Evolutionary conservation across 2,329 filamentous ascomycete genomes (phyloP), one percentile per base, ranked within the genome.

Genomic region (Furcasterigmium furcatum): DNA sequence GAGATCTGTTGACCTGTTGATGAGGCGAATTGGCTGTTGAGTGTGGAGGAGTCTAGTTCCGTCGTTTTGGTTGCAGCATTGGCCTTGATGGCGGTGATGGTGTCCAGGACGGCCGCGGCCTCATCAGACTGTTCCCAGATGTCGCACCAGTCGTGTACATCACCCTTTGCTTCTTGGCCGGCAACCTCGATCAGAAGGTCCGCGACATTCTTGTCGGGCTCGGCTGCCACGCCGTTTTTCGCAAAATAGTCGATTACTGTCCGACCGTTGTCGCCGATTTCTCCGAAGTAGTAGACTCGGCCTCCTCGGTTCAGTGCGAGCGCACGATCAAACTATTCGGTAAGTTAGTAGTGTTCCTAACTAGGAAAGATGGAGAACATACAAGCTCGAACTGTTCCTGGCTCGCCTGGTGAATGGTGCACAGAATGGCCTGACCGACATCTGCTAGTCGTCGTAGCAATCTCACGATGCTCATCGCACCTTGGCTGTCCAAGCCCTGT

Each of bases 401-500:
- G 53, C 91, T 92, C 2, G 90, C 90, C 61, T 95, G 90, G 63
- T 95, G 90, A 52, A 95, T 95, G 0, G 90, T 95, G 68, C 89
- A 95, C 4, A 95, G 77, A 54, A 95, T 89, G 9, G 90, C 90
- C 61, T 95, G 91, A 2, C 90, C 91, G 4, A 87, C 86, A 14
- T 77, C 73, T 42, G 86, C 83, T 5, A 90, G 76, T 66, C 89
- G 90, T 56, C 80, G 81, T n/a, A 91, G 70, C 71, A 90, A 88
- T 24, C 85, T 82, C 21, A 88, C 82, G 53, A 89, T 89, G 64
- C 88, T 88, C 70, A 84, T 89, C n/a, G 87, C 85, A 46, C 77
- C 82, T 57, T 87, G 83, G 22, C 77, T 82, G 58, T 87, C 84
- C 1, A 91, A 78, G 46, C 87, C 87, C 3, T 82, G 86, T 0